A percentile compares a stretch with the other conserved stretches of the same genome.
Conservation (phyloP, 139 green algal genomes). For the Monoraphidium neglectum region DNA sequence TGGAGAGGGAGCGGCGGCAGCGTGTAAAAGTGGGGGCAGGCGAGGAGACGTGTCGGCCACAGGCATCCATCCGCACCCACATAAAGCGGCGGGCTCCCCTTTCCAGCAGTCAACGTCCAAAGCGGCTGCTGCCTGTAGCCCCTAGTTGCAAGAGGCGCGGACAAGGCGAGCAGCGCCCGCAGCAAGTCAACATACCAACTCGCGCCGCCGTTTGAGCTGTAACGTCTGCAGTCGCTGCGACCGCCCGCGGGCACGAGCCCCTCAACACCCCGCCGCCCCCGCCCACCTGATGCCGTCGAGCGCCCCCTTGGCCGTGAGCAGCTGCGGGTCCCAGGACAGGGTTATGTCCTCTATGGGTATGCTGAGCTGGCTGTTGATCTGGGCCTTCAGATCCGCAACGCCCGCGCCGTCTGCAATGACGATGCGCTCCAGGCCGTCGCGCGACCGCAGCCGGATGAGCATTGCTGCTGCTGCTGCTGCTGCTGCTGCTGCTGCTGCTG, state of each 20-base stretch:
- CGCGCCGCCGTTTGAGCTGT: background rate
- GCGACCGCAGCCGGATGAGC: constrained; percentile 71
- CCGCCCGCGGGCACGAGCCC: background rate
- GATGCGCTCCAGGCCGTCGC: constrained; percentile 87
- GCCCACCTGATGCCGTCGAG: background rate
- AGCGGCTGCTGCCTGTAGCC: background rate
- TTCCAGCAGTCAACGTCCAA: background rate
- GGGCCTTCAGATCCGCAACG: constrained; percentile 52
- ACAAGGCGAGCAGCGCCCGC: too few species aligned
- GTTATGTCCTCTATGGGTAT: constrained; percentile 68
- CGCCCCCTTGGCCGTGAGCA: constrained; percentile 63
- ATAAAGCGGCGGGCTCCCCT: background rate
- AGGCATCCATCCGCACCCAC: background rate
- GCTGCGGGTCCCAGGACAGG: constrained; percentile 67
- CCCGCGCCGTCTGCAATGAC: constrained; percentile 54
- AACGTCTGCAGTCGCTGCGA: background rate
- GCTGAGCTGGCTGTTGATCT: constrained; percentile 62
- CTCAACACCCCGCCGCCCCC: background rate
- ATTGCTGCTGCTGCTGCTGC: constrained; percentile 36
- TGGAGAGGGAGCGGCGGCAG: background rate
- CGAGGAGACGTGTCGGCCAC: background rate
- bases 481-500: too few species aligned
- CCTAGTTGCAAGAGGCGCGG: too few species aligned
- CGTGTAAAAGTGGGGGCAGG: background rate
- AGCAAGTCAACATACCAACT: too few species aligned